Evolutionary conservation across 441 rosid genomes (phyloP).

Genomic region (Populus hybrid): DNA sequence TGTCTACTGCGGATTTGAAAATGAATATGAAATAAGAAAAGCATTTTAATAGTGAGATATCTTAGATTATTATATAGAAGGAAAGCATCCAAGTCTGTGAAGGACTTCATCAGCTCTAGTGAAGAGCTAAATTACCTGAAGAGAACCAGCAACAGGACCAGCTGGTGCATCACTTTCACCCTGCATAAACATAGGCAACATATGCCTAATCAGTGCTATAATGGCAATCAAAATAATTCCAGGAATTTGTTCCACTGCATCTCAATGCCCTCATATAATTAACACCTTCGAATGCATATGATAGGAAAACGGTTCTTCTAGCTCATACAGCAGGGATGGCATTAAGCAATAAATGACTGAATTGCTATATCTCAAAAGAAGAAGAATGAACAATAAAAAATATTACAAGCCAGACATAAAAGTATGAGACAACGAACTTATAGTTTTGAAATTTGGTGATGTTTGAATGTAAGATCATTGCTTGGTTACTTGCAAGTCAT

Average conservation of each 20-base stretch:
- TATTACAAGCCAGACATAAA: not conserved
- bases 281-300: not conserved
- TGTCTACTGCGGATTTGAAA: slow-evolving; percentile 57
- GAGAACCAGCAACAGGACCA: slow-evolving; percentile 67
- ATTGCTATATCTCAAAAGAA: not conserved
- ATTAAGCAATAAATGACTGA: not conserved
- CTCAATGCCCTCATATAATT: not conserved
- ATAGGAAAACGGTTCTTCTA: not conserved
- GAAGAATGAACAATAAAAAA: not conserved
- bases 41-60: not conserved
- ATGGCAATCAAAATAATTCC: slow-evolving; percentile 1
- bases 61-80: not conserved
- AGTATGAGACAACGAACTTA: not conserved
- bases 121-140: slow-evolving; percentile 48
- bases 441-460: not conserved
- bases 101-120: not conserved
- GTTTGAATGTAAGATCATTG: not conserved
- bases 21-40: slow-evolving; percentile 19
- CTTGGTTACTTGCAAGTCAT: not conserved
- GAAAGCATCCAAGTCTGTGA: not conserved
- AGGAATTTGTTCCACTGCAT: not conserved
- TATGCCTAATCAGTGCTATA: slow-evolving; percentile 16
- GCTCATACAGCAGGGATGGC: not conserved
- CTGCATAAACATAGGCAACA: slow-evolving; percentile 31
- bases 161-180: slow-evolving; percentile 83